A percentile compares a stretch with the other conserved stretches of the same genome.
Evolutionary conservation across 129 eudicot species (phyloP).

Genomic region (Pulicaria dysenterica): DNA sequence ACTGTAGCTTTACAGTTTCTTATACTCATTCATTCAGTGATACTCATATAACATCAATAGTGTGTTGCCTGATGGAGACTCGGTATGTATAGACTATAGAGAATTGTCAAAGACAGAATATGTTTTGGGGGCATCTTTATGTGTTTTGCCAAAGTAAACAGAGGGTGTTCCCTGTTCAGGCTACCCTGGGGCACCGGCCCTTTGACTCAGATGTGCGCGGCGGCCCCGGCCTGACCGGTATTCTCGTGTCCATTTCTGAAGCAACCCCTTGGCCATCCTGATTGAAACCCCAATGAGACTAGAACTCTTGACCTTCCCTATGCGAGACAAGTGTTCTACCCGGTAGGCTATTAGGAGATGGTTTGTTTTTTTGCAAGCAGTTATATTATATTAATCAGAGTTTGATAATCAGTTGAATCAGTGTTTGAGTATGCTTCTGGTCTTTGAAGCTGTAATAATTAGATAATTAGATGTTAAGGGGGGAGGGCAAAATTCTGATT

Average conservation of each 20-base stretch:
- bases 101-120: neutral
- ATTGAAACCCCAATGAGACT: no score
- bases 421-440: neutral
- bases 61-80: neutral
- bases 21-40: neutral
- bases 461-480: neutral
- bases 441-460: neutral
- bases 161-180: no score
- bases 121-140: neutral
- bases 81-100: no score
- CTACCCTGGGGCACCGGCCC: no score
- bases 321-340: no score
- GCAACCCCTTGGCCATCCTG: no score
- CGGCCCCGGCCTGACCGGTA: no score
- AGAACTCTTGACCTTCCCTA: no score
- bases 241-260: no score
- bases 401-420: neutral
- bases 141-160: no score
- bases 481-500: neutral
- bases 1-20: constrained; percentile 4
- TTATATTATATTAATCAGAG: neutral
- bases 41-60: neutral
- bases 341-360: no score
- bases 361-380: no score
- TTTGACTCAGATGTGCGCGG: neutral